Base-by-base conservation (phyloP, 2,329 filamentous ascomycete species). In the Monilinia laxa region DNA sequence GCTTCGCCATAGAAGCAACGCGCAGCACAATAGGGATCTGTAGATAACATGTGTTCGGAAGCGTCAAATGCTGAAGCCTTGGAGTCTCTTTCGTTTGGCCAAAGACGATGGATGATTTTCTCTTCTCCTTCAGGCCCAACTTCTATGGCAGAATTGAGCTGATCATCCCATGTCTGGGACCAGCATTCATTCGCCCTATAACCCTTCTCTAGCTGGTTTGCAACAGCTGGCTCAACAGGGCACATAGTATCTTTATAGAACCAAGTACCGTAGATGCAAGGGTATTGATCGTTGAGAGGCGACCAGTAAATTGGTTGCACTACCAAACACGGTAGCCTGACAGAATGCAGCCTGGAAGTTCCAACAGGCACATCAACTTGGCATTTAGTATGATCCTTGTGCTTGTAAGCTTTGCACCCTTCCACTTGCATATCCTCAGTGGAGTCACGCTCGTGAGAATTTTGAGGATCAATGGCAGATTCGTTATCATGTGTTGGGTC, bases 231-330 rank as follows among this genome's bases (percentile, higher is more conserved):
- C 70, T 96, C 92, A 7, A 99, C 86, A 0, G 95, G 95, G 67
- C 91, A 81, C 93, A 98, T 97, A 0, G 90, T 94, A 75, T 97
- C 93, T 80, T 90, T 90, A 78, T 98, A 98, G 77, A 99, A 99
- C 95, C 95, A 99, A 0, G 94, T 98, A 0, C 91, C 93, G 71
- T 95, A 85, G 67, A 90, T 84, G 1, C 98, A 93, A 47, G 88
- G 83, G 9, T 92, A 90, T 42, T 96, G 85, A 74, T 98, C 95
- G 73, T 96, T 93, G 42, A 98, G 85, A 10, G 95, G 94, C 23
- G 90, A 93, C 95, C 95, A 99, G 76, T 99, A 99, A 68, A 98
- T 97, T 0, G 95, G 95, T 77, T 93, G 92, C 93, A 99, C 96
- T 74, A 91, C 84, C 45, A 96, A 80, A 64, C 85, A 85, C 28